These are phyloP conservation scores for Raddia guianensis DNA, from an alignment of 176 grass and related monocot species.

Conservation along the genomic window DNA sequence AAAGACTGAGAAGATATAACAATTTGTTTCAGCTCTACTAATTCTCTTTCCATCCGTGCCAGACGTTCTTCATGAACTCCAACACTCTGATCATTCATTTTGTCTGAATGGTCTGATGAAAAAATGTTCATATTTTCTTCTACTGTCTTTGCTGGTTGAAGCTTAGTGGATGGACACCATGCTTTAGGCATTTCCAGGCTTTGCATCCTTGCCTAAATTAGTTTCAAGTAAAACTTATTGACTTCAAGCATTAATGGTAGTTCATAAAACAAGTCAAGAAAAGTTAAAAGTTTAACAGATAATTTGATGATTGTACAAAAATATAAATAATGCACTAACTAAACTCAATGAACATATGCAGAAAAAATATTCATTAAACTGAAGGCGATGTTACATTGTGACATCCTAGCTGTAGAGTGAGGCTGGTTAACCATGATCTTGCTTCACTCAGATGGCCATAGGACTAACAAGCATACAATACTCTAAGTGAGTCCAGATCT, in stretches of 20 bases:
- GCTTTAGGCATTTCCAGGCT: slow-evolving; percentile 10
- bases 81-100: not conserved
- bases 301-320: not conserved
- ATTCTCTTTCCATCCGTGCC: not conserved
- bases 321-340: not conserved
- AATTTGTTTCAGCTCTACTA: not conserved
- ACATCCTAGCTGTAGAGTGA: not conserved
- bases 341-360: not conserved
- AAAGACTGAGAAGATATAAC: not conserved
- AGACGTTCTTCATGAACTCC: not conserved
- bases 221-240: not conserved
- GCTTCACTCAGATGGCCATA: not conserved
- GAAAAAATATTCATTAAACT: not conserved
- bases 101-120: not conserved
- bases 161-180: slow-evolving; percentile 1
- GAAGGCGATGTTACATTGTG: not conserved
- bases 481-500: not conserved
- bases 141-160: slow-evolving; percentile 1
- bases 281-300: not conserved
- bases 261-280: not conserved
- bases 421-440: not conserved
- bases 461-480: not conserved
- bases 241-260: not conserved
- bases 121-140: not conserved
- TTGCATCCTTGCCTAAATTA: slow-evolving; percentile 33